A percentile compares a stretch with the other conserved stretches of the same genome.
These are phyloP conservation scores for Umbelopsis isabellina DNA, from an alignment of 192 early-diverging fungal genomes.

Conservation along the genomic window DNA sequence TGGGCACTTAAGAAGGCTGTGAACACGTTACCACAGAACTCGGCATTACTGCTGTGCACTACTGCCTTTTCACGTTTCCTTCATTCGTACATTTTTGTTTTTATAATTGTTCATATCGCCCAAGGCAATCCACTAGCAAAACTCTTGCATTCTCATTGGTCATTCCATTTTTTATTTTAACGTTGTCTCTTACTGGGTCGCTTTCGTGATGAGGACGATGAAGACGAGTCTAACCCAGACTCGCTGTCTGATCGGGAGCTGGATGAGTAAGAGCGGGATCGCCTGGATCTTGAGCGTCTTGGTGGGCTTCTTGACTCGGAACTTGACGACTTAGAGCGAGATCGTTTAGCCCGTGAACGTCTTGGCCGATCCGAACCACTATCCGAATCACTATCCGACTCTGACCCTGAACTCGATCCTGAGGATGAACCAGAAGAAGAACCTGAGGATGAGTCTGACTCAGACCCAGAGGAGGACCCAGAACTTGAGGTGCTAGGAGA, in stretches of 20 bases:
- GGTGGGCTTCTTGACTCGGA: slow-evolving; percentile 14
- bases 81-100: too few relatives aligned
- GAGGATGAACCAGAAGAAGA: slow-evolving; percentile 25
- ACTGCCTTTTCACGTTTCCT: too few relatives aligned
- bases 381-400: slow-evolving; percentile 3
- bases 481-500: background rate
- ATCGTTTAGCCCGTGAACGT: slow-evolving; percentile 18
- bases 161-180: background rate
- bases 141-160: too few relatives aligned
- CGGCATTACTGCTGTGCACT: too few relatives aligned
- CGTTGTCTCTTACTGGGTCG: slow-evolving; percentile 3
- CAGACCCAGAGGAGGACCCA: slow-evolving; percentile 20
- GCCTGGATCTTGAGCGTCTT: too few relatives aligned
- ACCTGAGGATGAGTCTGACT: slow-evolving; percentile 2
- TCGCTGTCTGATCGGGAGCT: slow-evolving; percentile 19
- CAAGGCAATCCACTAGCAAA: too few relatives aligned
- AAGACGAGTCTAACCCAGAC: slow-evolving; percentile 2
- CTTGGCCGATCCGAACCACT: slow-evolving; percentile 12
- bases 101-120: too few relatives aligned
- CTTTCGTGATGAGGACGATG: background rate
- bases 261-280: slow-evolving; percentile 26
- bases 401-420: slow-evolving; percentile 25
- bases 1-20: slow-evolving; percentile 33
- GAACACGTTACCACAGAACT: too few relatives aligned
- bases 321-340: slow-evolving; percentile 26